phyloP scores from a whole-genome alignment of 2,329 filamentous ascomycete genomes.

The Pseudogymnoascus sp. region DNA sequence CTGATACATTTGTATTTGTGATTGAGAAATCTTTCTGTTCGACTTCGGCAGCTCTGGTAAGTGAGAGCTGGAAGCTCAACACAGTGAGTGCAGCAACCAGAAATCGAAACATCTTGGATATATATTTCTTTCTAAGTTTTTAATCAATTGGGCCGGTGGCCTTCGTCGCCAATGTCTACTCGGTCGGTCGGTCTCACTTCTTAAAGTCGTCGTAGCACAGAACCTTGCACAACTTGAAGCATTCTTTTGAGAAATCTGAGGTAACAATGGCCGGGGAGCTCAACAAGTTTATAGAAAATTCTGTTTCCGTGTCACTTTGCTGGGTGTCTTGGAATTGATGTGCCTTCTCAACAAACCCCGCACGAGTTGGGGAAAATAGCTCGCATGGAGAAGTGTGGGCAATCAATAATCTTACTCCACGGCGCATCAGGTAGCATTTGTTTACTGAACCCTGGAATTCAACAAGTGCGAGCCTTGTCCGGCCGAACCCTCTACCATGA shows the following conservation, averaged over 20 bases:
- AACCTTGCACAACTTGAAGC: neutral
- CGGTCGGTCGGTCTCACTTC: neutral
- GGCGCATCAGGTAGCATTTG: slow-evolving; percentile 2
- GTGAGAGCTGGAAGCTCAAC: slow-evolving; percentile 1
- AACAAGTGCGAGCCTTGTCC: neutral
- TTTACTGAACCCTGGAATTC: neutral
- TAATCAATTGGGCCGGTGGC: neutral
- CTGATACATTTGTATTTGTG: slow-evolving; percentile 18
- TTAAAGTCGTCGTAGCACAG: neutral
- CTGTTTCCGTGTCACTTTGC: neutral
- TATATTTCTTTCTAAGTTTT: neutral
- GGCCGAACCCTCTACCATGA: neutral
- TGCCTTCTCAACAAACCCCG: neutral
- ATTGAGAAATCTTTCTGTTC: slow-evolving; percentile 25
- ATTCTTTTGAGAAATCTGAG: neutral
- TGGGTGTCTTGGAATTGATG: neutral
- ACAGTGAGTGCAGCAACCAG: neutral
- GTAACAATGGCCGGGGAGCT: neutral
- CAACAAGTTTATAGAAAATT: neutral
- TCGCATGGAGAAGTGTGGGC: neutral
- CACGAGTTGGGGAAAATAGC: neutral
- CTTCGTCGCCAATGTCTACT: neutral
- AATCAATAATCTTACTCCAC: neutral
- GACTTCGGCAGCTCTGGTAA: neutral
- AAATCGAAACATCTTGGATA: neutral